Evolutionary conservation across 805 yeast genomes (phyloP).

Genomic region (Metschnikowia henanensis): DNA sequence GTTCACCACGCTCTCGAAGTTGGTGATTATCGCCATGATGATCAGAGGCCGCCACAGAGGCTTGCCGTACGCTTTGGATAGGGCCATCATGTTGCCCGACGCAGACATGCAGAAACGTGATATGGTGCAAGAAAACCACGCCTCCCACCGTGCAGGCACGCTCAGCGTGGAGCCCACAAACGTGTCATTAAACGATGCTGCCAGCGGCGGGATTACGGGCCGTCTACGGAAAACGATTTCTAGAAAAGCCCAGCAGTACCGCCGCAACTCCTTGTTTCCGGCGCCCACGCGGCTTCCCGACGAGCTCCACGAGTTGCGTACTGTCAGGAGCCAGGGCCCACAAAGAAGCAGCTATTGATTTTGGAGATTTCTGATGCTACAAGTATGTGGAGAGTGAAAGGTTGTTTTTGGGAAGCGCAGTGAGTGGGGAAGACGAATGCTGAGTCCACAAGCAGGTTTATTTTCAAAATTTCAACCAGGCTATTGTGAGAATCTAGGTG

Average conservation of each 20-base stretch:
- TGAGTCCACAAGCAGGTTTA: no score
- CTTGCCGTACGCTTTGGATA: slow-evolving; percentile 86
- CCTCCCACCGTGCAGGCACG: slow-evolving; percentile 27
- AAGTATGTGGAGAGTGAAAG: no score
- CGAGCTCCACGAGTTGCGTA: slow-evolving; percentile 12
- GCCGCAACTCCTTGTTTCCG: slow-evolving; percentile 19
- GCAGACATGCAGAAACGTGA: slow-evolving; percentile 64
- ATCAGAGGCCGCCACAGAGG: slow-evolving; percentile 97
- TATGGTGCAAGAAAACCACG: slow-evolving; percentile 55
- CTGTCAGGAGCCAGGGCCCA: slow-evolving; percentile 1
- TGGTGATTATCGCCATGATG: slow-evolving; percentile 86
- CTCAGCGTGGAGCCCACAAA: slow-evolving; percentile 16
- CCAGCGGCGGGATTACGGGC: slow-evolving; percentile 12
- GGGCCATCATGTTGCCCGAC: slow-evolving; percentile 87
- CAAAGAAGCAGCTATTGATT: background rate
- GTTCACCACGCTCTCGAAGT: slow-evolving; percentile 71
- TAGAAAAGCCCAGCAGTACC: slow-evolving; percentile 15
- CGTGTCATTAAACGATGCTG: slow-evolving; percentile 10
- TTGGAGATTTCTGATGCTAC: no score
- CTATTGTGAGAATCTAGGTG: no score
- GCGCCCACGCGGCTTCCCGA: slow-evolving; percentile 20
- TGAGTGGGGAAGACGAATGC: no score
- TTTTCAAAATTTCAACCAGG: no score
- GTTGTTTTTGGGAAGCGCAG: no score
- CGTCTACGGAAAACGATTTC: slow-evolving; percentile 12